These are phyloP conservation scores for Malassezia restricta DNA, from an alignment of 1,284 basidiomycete genomes.

Conservation along the genomic window DNA sequence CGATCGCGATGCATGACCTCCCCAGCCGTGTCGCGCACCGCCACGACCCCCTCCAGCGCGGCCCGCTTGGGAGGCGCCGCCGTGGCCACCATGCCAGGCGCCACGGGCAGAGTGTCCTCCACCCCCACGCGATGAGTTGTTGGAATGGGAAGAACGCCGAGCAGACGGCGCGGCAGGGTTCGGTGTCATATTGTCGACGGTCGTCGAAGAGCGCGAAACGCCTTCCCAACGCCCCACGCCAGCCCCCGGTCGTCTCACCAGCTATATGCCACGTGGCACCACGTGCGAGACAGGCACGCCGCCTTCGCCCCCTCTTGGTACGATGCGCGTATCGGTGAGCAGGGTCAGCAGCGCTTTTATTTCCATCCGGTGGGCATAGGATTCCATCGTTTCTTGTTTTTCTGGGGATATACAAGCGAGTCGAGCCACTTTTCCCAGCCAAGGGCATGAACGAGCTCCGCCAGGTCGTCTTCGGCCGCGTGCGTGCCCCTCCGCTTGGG, in stretches of 20 bases:
- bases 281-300: background rate
- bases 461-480: background rate
- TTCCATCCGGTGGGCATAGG: background rate
- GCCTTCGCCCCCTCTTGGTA: no score
- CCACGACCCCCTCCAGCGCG: background rate
- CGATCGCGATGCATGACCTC: background rate
- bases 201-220: background rate
- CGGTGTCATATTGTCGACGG: background rate
- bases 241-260: background rate
- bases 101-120: background rate
- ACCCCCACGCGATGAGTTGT: background rate
- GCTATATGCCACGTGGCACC: slow-evolving; percentile 2
- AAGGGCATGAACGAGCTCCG: background rate
- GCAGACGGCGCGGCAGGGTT: background rate
- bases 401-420: background rate
- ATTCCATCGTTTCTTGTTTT: background rate
- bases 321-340: no score
- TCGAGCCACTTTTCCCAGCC: background rate
- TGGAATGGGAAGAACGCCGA: background rate
- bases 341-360: background rate
- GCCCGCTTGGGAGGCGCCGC: background rate
- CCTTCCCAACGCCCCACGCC: background rate
- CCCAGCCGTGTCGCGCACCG: background rate
- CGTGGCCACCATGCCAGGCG: background rate
- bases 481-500: background rate